Evolutionary conservation across 2,329 filamentous ascomycete genomes (phyloP).

Genomic region (Monosporascus sp.): DNA sequence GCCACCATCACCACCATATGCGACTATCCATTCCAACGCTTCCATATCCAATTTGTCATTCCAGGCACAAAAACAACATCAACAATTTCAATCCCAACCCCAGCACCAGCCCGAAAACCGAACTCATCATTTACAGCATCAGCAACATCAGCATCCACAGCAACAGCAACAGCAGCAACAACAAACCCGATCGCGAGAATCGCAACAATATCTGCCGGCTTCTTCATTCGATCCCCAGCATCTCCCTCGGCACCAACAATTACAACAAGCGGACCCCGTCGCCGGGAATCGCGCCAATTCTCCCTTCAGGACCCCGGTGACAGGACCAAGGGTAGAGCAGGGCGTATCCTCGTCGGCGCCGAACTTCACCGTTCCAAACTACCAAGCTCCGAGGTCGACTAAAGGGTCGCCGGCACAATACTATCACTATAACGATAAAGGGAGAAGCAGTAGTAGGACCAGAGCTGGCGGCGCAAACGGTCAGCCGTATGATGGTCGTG

Average conservation of each 20-base stretch:
- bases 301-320: background rate
- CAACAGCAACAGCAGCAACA: background rate
- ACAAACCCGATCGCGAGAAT: background rate
- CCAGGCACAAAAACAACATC: background rate
- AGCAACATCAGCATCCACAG: background rate
- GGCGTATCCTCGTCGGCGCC: background rate
- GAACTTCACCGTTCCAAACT: background rate
- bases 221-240: background rate
- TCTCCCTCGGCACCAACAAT: background rate
- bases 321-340: background rate
- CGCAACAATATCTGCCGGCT: background rate
- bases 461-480: no score
- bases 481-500: no score
- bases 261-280: background rate
- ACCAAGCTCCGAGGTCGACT: background rate
- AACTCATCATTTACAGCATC: background rate
- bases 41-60: background rate
- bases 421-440: background rate
- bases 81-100: background rate
- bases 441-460: background rate
- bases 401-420: background rate
- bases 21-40: background rate
- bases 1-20: conserved; percentile 1
- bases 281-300: background rate
- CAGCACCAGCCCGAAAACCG: no score